Conservation (phyloP, 345 rosid species). For the Gossypium rotundifolium region DNA sequence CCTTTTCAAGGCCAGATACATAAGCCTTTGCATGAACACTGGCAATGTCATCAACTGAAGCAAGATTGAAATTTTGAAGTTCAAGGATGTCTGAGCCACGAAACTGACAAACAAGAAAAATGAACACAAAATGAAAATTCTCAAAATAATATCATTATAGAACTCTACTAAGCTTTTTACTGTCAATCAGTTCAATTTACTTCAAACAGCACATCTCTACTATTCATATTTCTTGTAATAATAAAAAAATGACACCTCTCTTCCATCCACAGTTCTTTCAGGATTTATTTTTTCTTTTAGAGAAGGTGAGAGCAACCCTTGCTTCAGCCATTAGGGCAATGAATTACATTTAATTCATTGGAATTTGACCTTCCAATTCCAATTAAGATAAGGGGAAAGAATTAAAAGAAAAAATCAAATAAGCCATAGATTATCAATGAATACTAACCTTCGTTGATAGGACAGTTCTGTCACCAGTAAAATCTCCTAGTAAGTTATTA, state of each 20-base stretch:
- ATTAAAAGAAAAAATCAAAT: neutral
- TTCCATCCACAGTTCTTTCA: neutral
- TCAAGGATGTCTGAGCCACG: constrained; percentile 64
- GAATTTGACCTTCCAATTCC: neutral
- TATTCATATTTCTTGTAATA: neutral
- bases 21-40: constrained; percentile 74
- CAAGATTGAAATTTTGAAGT: constrained; percentile 62
- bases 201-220: neutral
- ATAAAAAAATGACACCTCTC: neutral
- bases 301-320: neutral
- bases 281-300: neutral
- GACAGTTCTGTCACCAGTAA: neutral
- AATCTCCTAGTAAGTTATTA: neutral
- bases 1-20: constrained; percentile 83
- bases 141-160: neutral
- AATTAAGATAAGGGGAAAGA: neutral
- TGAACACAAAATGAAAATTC: neutral
- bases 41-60: constrained; percentile 68
- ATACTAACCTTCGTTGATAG: neutral
- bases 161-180: neutral
- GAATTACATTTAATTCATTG: neutral
- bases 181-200: neutral
- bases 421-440: neutral
- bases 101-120: constrained; percentile 38
- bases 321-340: neutral